phyloP scores from a whole-genome alignment of 371 early-diverging fungal species.

The Saksenaea oblongispora region DNA sequence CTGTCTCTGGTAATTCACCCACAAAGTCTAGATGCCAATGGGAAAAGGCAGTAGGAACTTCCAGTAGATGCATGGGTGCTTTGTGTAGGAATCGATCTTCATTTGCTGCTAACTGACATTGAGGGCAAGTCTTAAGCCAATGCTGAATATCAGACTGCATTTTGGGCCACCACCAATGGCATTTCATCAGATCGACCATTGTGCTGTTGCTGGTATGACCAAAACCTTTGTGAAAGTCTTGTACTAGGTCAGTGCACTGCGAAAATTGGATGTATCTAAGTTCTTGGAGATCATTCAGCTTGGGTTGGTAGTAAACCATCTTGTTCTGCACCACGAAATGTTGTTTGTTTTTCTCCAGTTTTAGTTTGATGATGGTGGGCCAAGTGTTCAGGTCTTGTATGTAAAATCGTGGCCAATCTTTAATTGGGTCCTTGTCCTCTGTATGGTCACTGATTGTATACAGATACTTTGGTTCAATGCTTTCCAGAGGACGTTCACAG shows the following conservation, averaged over 20 bases:
- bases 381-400: not conserved
- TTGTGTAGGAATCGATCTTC: constrained; percentile 9
- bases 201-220: constrained; percentile 17
- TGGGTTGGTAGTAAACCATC: not conserved
- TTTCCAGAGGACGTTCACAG: not conserved
- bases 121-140: constrained; percentile 18
- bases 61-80: constrained; percentile 12
- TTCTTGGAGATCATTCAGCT: not conserved
- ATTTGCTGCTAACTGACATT: constrained; percentile 19
- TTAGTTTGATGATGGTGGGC: not conserved
- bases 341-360: not conserved
- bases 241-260: constrained; percentile 12
- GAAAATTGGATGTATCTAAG: not conserved
- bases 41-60: constrained; percentile 13
- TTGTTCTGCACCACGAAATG: not conserved
- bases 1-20: constrained; percentile 23
- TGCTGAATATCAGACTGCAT: constrained; percentile 15
- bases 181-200: constrained; percentile 15
- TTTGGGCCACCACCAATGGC: constrained; percentile 33
- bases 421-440: not conserved
- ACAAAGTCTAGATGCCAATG: constrained; percentile 34
- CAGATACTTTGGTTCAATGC: constrained; percentile 7
- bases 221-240: constrained; percentile 18
- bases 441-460: not conserved
- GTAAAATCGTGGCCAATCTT: constrained; percentile 10